phyloP scores from a whole-genome alignment of 805 yeast species.

The Schwanniomyces vanrijiae region DNA sequence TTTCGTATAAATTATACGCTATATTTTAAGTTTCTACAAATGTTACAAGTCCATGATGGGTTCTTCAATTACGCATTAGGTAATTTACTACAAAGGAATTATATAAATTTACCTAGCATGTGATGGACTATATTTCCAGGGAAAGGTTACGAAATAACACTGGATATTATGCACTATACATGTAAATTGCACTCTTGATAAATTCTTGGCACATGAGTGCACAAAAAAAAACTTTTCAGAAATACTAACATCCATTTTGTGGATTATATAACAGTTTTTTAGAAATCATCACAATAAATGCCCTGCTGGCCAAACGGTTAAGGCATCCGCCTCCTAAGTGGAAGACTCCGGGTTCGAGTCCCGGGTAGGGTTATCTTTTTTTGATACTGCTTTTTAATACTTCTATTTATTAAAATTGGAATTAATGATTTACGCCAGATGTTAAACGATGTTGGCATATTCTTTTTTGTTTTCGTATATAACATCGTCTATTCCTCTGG shows the following conservation, averaged over 20 bases:
- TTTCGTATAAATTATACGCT: too few species aligned
- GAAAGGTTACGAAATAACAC: too few species aligned
- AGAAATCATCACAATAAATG: slow-evolving; percentile 9
- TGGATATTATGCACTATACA: background rate
- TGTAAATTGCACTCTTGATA: background rate
- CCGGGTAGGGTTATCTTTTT: slow-evolving; percentile 32
- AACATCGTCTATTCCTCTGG: background rate
- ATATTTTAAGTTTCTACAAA: too few species aligned
- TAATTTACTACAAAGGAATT: too few species aligned
- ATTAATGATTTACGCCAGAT: too few species aligned
- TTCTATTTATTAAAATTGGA: background rate
- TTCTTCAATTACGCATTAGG: too few species aligned
- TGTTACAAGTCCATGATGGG: too few species aligned
- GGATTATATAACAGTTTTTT: background rate
- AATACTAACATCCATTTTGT: too few species aligned
- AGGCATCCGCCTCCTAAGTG: slow-evolving; percentile 51
- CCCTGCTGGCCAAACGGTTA: slow-evolving; percentile 57
- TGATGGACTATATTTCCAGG: background rate
- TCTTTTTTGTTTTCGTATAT: background rate
- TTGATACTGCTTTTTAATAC: background rate
- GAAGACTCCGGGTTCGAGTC: slow-evolving; percentile 44
- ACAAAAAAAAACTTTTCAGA: too few species aligned
- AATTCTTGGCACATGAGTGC: background rate
- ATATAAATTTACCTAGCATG: background rate
- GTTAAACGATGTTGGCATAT: background rate